These are phyloP conservation scores for Taphrina communis DNA, from an alignment of 1,139 yeast genomes.

Conservation along the genomic window DNA sequence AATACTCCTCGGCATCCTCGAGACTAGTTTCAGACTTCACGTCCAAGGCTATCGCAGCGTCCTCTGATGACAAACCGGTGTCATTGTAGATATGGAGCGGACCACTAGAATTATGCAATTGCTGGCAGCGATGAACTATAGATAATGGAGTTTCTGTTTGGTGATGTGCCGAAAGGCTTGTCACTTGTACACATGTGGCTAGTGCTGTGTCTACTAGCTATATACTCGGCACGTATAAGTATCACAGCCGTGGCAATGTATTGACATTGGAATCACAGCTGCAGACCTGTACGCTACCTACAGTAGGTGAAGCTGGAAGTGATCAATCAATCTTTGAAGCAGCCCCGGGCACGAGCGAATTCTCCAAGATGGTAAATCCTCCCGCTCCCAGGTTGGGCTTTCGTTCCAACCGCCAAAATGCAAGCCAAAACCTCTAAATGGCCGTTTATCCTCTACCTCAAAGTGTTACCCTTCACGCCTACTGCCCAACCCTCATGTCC, in stretches of 20 bases:
- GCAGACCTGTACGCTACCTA: too few species aligned
- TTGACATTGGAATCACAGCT: too few species aligned
- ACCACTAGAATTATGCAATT: background rate
- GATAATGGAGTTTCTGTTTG: background rate
- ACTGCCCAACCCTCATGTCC: background rate
- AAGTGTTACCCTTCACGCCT: background rate
- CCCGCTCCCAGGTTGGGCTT: conserved; percentile 2
- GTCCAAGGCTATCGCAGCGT: too few species aligned
- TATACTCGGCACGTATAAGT: too few species aligned
- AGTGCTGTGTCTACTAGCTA: background rate
- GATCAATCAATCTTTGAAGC: too few species aligned
- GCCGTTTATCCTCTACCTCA: background rate
- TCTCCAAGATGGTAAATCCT: background rate
- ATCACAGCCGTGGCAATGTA: too few species aligned
- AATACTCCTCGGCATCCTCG: too few species aligned
- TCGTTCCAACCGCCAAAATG: background rate
- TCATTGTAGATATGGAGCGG: conserved; percentile 2
- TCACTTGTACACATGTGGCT: too few species aligned
- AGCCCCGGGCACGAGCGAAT: too few species aligned
- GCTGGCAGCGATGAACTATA: background rate
- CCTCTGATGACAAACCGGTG: too few species aligned
- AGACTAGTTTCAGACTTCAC: too few species aligned
- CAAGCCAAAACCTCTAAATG: background rate
- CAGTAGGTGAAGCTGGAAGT: too few species aligned
- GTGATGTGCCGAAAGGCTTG: background rate